Evolutionary conservation across 2,329 filamentous ascomycete genomes (phyloP), one percentile per base, ranked within the genome.

Genomic region (Curvularia sp.): DNA sequence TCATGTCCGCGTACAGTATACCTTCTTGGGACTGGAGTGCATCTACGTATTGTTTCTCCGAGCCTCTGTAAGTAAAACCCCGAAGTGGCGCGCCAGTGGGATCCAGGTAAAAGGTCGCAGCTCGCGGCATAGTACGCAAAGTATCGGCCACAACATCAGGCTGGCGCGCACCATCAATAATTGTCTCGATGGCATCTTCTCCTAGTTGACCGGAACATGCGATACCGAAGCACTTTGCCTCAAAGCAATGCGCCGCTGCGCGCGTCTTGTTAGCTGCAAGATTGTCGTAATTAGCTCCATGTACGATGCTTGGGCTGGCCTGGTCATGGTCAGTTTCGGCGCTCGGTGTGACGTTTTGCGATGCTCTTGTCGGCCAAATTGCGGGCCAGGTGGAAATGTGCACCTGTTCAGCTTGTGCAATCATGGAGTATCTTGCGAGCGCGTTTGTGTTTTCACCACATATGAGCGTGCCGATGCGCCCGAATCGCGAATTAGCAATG

Each of bases 401-500:
- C 12, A 86, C 67, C 57, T 86, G 81, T 63, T 86, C 83, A 1
- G 81, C 82, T 59, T 86, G 83, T 0, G 83, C 80, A 75, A 85
- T 84, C 1, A 86, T 66, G 0, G 78, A 63, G 41, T 82, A 86
- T 13, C 82, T 69, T 1, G 84, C 84, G 0, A 86, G 67, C 0
- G 83, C 83, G 58, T 86, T 86, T 0, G 83, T 86, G 48, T 86
- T 86, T 68, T 86, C 84, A 1, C 84, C 84, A 60, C 84, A 86
- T 15, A 86, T 84, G 52, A 86, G 66, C 3, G 70, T 75, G 0
- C 83, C 83, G 9, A 86, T 77, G 51, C 77, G 81, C 1, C 82
- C 83, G 46, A 77, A 77, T 0, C 61, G 55, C 0, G 81, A 83
- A 0, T 83, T 75, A 0, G 80, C 78, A 0, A 85, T 79, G 1